These are phyloP conservation scores for Trametes coccinea DNA, from an alignment of 768 basidiomycete species.

Conservation along the genomic window DNA sequence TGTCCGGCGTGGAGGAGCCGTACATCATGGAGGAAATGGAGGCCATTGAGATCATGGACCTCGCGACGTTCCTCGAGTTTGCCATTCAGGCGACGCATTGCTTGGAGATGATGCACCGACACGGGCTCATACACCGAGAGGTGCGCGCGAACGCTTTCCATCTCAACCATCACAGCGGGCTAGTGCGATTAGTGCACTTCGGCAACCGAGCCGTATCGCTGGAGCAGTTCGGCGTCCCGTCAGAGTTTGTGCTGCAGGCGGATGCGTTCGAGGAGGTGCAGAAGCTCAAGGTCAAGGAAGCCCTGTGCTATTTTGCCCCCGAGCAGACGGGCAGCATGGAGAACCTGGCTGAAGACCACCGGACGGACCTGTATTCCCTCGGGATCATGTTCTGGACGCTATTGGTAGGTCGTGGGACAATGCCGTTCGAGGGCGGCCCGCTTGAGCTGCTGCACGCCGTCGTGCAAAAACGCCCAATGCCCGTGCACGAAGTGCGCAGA, in stretches of 20 bases:
- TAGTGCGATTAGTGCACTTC: conserved; percentile 71
- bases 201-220: conserved; percentile 73
- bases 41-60: conserved; percentile 70
- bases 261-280: conserved; percentile 56
- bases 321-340: conserved; percentile 77
- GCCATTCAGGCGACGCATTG: conserved; percentile 75
- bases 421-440: conserved; percentile 42
- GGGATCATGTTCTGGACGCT: conserved; percentile 76
- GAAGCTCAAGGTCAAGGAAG: conserved; percentile 73
- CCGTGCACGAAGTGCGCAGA: conserved; percentile 70
- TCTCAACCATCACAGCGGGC: conserved; percentile 66
- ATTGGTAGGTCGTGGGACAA: conserved; percentile 59
- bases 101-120: conserved; percentile 60
- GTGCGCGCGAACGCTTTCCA: conserved; percentile 79
- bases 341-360: conserved; percentile 68
- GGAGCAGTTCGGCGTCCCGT: conserved; percentile 71
- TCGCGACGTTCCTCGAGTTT: conserved; percentile 79
- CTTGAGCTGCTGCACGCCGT: conserved; percentile 69
- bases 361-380: conserved; percentile 74
- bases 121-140: conserved; percentile 69
- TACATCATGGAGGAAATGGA: conserved; percentile 54
- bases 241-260: conserved; percentile 59
- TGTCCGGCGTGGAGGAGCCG: conserved; percentile 49
- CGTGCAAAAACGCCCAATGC: conserved; percentile 72
- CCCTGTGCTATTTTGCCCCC: conserved; percentile 69